Base-by-base conservation (phyloP, 768 basidiomycete genomes). In the Psilocybe sp. region DNA sequence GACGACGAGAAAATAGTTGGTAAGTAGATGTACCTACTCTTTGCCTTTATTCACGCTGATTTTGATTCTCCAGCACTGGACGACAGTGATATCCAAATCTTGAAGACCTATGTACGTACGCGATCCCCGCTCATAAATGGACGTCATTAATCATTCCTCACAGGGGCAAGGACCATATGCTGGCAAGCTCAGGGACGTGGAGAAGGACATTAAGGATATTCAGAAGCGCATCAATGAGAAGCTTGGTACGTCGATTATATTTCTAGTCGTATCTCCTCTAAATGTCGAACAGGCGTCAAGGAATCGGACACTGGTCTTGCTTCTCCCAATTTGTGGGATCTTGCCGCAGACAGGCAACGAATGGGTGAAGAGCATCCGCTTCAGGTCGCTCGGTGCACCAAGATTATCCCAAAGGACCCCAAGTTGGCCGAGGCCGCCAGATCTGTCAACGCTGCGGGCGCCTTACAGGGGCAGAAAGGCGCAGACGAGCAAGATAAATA, bases 401-500 rank as follows among this genome's bases (percentile, higher is more conserved):
- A 98, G 73, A 98, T 99, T 49, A 98, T 99, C 56, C 86, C 86
- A 39, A 69, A 92, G 58, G 87, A 93, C 63, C 75, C 79, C 4
- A 81, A 79, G 50, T 79, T 84, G 28, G 91, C 89, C 7, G 87
- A 86, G 57, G 82, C 84, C 14, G 91, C 92, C 11, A 82, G 80
- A 47, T 77, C 88, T 5, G 81, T 92, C 49, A 92, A 94, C 53
- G 83, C 89, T 3, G 72, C 77, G 12, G 89, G 90, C 49, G 89
- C 84, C 9, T 66, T 75, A 4, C 89, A 92, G 68, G 89, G 93
- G 3, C 87, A 92, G 73, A 97, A 96, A 68, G 94, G 95, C 56
- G 97, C 96, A 15, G 97, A 98, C 64, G 97, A 98, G 66, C 93
- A 96, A 62, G 96, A 98, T 73, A 95, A 98, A 71, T 98, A 99